Percentiles rank a stretch among this genome's conserved stretches.
Conservation (phyloP, 345 rosid species). For the Reutealis trisperma region DNA sequence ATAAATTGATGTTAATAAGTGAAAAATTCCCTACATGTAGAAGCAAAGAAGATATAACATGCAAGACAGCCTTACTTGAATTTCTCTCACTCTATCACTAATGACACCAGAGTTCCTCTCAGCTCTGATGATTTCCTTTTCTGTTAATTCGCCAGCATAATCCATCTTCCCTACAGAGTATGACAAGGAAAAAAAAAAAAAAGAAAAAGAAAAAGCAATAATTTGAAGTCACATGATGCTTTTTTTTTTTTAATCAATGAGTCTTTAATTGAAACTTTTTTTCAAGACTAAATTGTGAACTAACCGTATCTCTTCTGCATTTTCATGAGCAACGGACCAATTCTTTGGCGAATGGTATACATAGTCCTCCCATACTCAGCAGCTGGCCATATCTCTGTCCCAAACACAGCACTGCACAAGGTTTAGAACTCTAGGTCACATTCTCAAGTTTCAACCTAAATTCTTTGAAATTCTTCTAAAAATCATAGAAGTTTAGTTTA, state of each 20-base stretch:
- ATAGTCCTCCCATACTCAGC: constrained; percentile 98
- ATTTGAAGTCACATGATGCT: background rate
- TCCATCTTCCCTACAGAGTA: constrained; percentile 62
- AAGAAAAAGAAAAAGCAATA: background rate
- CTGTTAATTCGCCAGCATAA: constrained; percentile 68
- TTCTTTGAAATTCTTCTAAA: background rate
- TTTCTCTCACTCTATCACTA: constrained; percentile 80
- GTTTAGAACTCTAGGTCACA: constrained; percentile 33
- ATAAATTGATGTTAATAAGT: constrained; percentile 10
- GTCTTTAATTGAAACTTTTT: background rate
- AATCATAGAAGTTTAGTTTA: background rate
- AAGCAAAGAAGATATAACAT: background rate
- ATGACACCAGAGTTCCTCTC: constrained; percentile 92
- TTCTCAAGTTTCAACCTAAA: constrained; percentile 7
- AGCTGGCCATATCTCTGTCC: constrained; percentile 98
- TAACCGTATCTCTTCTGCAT: constrained; percentile 39
- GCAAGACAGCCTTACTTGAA: constrained; percentile 47
- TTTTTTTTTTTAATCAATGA: background rate
- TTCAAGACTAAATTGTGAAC: constrained; percentile 1
- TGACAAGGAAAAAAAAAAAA: background rate
- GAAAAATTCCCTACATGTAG: background rate
- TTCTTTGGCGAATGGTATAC: constrained; percentile 91
- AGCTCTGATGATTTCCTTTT: constrained; percentile 89
- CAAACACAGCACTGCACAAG: constrained; percentile 95
- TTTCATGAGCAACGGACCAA: constrained; percentile 89